Conservation (phyloP, 2,329 filamentous ascomycete species). For the Alternaria sp. region DNA sequence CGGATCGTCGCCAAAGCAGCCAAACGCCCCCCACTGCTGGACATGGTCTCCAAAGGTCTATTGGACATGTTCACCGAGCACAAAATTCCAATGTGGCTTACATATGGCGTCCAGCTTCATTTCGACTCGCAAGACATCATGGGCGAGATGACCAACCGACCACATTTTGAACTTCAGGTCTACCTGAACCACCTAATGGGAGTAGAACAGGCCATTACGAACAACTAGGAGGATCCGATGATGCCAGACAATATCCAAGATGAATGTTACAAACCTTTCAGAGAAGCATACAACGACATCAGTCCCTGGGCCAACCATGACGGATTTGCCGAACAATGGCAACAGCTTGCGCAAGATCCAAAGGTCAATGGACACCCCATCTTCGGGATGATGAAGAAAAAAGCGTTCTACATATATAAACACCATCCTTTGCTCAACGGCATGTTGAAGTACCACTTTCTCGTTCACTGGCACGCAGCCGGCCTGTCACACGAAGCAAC, state of each 20-base stretch:
- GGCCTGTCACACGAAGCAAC: neutral
- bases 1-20: neutral
- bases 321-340: neutral
- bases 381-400: neutral
- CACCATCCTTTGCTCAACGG: slow-evolving; percentile 1
- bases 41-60: slow-evolving; percentile 1
- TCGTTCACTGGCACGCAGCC: neutral
- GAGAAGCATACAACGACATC: neutral
- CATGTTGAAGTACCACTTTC: neutral
- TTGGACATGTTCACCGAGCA: neutral
- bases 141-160: neutral
- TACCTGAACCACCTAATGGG: neutral
- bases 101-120: neutral
- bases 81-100: neutral
- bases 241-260: neutral
- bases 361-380: neutral
- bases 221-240: neutral
- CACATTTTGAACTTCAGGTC: neutral
- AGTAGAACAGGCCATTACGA: neutral
- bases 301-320: neutral
- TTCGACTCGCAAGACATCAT: slow-evolving; percentile 7
- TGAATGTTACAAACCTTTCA: neutral
- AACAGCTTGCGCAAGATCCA: neutral
- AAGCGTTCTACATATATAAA: neutral
- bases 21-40: neutral